These are phyloP conservation scores for Trichophyton benhamiae DNA, from an alignment of 2,329 filamentous ascomycete species.

Conservation along the genomic window DNA sequence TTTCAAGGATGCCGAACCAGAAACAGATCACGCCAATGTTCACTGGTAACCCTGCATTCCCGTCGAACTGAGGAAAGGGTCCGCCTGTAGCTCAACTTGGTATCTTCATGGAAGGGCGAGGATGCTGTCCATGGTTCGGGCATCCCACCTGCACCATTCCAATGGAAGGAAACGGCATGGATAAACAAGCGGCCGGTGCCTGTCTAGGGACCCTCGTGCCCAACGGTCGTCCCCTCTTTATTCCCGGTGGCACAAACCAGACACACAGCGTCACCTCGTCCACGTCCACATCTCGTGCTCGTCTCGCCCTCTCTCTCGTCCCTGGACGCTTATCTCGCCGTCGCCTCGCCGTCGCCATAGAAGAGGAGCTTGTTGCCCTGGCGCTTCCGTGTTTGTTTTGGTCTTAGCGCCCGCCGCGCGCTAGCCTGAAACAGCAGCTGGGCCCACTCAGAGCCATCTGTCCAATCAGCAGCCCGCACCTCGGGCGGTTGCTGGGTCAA, in stretches of 20 bases:
- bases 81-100: no score
- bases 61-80: neutral
- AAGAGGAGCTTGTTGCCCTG: neutral
- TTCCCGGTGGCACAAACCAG: neutral
- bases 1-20: neutral
- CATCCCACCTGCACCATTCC: no score
- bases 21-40: neutral
- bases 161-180: neutral
- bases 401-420: neutral
- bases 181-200: neutral
- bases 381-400: neutral
- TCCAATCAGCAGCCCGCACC: neutral
- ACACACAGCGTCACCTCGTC: neutral
- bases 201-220: neutral
- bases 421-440: neutral
- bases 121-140: no score
- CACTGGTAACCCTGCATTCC: neutral
- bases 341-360: neutral
- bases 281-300: neutral
- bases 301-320: neutral
- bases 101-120: no score
- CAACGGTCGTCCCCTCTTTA: neutral
- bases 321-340: neutral
- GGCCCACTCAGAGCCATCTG: neutral
- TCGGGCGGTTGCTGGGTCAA: constrained; percentile 12